A percentile compares a stretch with the other conserved stretches of the same genome.
Evolutionary conservation across 306 rosid species (phyloP).

Genomic region (Betula pendula): DNA sequence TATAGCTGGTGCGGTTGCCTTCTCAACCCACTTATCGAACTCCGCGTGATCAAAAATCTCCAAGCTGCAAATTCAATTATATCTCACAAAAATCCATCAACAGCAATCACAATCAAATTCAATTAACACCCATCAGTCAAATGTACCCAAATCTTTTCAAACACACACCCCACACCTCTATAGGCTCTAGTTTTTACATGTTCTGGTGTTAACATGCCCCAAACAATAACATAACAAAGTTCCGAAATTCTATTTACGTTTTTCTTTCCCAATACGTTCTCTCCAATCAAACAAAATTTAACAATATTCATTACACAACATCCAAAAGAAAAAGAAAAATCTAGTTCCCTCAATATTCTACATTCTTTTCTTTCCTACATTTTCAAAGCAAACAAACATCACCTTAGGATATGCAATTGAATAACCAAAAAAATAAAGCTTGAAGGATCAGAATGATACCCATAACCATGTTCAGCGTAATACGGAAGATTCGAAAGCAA

Average conservation of each 20-base stretch:
- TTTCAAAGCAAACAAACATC: constrained; percentile 11
- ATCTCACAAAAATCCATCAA: background rate
- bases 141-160: no score
- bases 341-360: background rate
- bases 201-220: background rate
- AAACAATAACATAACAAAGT: background rate
- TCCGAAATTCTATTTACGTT: background rate
- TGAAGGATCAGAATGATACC: constrained; percentile 42
- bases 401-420: background rate
- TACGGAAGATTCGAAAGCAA: constrained; percentile 87
- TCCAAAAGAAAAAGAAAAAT: background rate
- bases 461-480: constrained; percentile 70
- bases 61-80: constrained; percentile 43
- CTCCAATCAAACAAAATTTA: background rate
- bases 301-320: background rate
- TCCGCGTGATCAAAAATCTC: constrained; percentile 56
- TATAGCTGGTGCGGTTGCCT: constrained; percentile 62
- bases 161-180: no score
- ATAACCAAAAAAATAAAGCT: background rate
- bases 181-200: background rate
- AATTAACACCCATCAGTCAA: background rate
- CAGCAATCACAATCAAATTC: background rate
- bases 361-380: background rate
- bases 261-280: background rate
- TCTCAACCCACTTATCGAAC: constrained; percentile 78